These are phyloP conservation scores for Exserohilum turcica DNA, from an alignment of 2,329 filamentous ascomycete species.

Conservation along the genomic window DNA sequence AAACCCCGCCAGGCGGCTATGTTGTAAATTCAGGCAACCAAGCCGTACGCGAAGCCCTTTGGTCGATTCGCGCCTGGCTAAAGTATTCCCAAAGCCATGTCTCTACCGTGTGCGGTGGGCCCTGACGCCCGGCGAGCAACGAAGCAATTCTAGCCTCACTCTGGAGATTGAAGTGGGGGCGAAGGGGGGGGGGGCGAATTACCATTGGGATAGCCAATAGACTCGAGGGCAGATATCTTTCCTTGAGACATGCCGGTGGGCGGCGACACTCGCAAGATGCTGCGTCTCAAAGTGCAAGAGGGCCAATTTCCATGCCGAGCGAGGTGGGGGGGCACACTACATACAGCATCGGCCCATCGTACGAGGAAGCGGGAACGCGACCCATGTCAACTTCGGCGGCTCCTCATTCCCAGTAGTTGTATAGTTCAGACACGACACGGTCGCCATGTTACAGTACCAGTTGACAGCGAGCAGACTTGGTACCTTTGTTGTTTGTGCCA, in stretches of 20 bases:
- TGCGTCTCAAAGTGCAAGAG: conserved; percentile 5
- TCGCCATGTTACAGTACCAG: conserved; percentile 7
- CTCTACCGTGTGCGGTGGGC: too few species aligned
- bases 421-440: conserved; percentile 4
- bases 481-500: conserved; percentile 23
- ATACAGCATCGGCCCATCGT: conserved; percentile 3
- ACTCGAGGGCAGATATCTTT: neutral
- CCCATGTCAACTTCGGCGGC: neutral
- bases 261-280: neutral
- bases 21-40: conserved; percentile 5
- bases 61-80: neutral
- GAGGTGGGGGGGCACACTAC: too few species aligned
- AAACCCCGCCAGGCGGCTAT: conserved; percentile 1
- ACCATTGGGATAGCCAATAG: neutral
- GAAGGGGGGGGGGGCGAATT: conserved; percentile 7
- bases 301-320: conserved; percentile 3
- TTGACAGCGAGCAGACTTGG: conserved; percentile 14
- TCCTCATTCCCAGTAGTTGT: conserved; percentile 18
- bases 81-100: too few species aligned
- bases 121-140: neutral
- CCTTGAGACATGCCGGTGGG: conserved; percentile 2
- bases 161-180: neutral
- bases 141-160: neutral
- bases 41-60: neutral
- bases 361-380: conserved; percentile 8